These are phyloP conservation scores for Fusarium globosum DNA, from an alignment of 2,329 filamentous ascomycete genomes.

Conservation along the genomic window DNA sequence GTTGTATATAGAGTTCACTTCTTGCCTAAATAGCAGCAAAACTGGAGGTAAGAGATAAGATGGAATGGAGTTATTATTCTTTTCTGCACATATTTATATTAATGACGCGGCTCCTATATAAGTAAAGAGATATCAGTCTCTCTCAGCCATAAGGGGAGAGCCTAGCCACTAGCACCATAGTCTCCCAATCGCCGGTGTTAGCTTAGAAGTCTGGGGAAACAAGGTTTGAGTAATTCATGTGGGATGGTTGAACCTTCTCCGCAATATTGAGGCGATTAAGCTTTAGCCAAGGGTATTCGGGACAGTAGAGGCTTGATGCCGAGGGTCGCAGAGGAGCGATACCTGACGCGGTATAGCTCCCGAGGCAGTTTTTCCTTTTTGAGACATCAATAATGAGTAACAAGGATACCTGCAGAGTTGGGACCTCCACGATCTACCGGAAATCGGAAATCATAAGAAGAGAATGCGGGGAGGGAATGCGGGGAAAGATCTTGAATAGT, in stretches of 20 bases:
- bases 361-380: background rate
- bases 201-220: background rate
- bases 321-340: background rate
- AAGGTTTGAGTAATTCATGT: background rate
- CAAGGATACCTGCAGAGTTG: background rate
- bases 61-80: background rate
- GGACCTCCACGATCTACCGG: background rate
- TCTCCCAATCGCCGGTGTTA: background rate
- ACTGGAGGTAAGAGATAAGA: background rate
- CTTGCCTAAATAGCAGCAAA: background rate
- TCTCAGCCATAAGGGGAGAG: no score
- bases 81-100: background rate
- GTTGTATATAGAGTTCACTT: background rate
- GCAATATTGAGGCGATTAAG: background rate
- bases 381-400: background rate
- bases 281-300: background rate
- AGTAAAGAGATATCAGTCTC: background rate
- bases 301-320: background rate
- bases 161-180: no score
- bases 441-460: background rate
- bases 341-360: background rate
- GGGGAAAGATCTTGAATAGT: background rate
- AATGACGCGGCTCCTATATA: background rate
- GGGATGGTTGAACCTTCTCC: background rate
- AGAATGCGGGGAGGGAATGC: background rate